Evolutionary conservation across 495 filamentous ascomycete genomes (phyloP), one percentile per base, ranked within the genome.

Genomic region (Tetracladium marchalianum): DNA sequence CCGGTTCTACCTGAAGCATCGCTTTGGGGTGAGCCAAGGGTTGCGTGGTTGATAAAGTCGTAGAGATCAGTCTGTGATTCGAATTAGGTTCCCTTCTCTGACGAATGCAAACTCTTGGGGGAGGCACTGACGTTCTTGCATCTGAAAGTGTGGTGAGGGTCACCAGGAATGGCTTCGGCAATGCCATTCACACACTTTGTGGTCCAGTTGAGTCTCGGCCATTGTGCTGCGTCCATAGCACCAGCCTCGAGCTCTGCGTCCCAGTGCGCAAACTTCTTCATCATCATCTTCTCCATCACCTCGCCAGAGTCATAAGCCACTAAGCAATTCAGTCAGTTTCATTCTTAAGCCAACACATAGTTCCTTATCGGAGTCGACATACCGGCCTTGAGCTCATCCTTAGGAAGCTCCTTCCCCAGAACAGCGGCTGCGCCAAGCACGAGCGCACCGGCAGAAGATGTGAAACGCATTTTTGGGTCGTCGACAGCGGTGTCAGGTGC

Each of bases 21-120:
- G 7, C 31, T 27, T 1, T 3, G 1, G 5, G 47, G 53, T 43
- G 66, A 71, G 13, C 76, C 76, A 4, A 80, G 61, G 36, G 69
- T 65, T 1, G 62, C 63, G 55, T 79, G 76, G 31, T 56, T 62
- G 24, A 66, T 51, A 55, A 80, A 80, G 54, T 75, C 67, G 56
- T 70, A 73, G 38, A 77, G 62, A 57, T 80, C 75, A 19, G 59
- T 47, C 51, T 59, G 37, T 27, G 7, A 27, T 8, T 2, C n/a
- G 24, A 1, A 52, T 58, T 41, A 49, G 44, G 22, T 7, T 27
- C 7, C 7, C 22, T 3, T n/a, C 22, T 7, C 22, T 27, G 22
- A 27, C 3, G 3, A 27, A 27, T 27, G 3, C 7, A 27, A 27
- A n/a, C n/a, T 27, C 7, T 27, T 27, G 22, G 31, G 1, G 8